Conservation (phyloP, 768 basidiomycete species). For the Stropharia rugosoannulata region DNA sequence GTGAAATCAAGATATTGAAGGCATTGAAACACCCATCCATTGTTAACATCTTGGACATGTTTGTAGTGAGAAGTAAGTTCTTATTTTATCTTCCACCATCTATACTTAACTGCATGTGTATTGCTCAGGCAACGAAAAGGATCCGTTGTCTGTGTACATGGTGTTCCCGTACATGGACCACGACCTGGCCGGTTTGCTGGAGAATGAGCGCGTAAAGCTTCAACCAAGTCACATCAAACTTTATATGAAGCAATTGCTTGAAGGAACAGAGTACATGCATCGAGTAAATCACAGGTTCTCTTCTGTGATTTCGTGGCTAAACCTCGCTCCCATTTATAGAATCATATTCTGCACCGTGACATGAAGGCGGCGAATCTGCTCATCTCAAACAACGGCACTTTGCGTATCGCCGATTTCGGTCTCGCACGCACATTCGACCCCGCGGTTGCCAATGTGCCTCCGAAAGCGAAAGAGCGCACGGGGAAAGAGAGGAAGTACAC, state of each 20-base stretch:
- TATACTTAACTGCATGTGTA: background rate
- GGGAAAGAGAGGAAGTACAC: conserved; percentile 78
- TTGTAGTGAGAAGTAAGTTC: conserved; percentile 73
- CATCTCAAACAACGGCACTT: conserved; percentile 80
- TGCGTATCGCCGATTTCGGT: conserved; percentile 95
- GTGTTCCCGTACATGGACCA: conserved; percentile 99
- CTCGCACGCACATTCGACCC: conserved; percentile 82
- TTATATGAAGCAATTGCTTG: conserved; percentile 94
- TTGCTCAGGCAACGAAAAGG: conserved; percentile 57
- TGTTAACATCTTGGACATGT: conserved; percentile 90
- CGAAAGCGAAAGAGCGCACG: conserved; percentile 3
- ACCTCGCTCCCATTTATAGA: conserved; percentile 45
- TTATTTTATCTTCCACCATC: background rate
- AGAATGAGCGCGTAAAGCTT: conserved; percentile 86
- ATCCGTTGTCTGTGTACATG: conserved; percentile 90
- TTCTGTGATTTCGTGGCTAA: conserved; percentile 4
- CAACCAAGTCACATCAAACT: conserved; percentile 88
- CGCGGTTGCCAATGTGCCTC: conserved; percentile 30
- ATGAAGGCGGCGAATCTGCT: conserved; percentile 99
- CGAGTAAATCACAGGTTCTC: conserved; percentile 52
- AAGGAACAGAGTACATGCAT: conserved; percentile 96
- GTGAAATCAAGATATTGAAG: conserved; percentile 97
- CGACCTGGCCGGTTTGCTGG: conserved; percentile 91
- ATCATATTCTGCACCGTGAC: conserved; percentile 95
- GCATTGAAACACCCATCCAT: conserved; percentile 83